Evolutionary conservation across 1,284 basidiomycete genomes (phyloP).

Genomic region (Cyathus olla): DNA sequence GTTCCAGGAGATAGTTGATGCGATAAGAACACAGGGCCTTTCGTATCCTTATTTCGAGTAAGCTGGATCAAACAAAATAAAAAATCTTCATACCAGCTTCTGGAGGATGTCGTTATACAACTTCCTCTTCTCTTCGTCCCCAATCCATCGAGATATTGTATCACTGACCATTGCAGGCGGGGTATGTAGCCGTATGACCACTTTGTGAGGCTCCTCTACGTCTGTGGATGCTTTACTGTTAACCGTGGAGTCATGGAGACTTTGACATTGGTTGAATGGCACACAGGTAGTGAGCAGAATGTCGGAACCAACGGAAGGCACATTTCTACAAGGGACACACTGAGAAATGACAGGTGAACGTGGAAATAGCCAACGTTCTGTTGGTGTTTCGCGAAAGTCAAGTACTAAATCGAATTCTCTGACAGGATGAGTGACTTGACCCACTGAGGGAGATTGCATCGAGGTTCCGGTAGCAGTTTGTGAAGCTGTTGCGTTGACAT

Average conservation of each 20-base stretch:
- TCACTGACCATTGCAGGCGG: slow-evolving; percentile 62
- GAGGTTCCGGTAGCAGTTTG: slow-evolving; percentile 12
- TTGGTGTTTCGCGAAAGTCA: slow-evolving; percentile 71
- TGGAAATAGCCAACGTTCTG: slow-evolving; percentile 74
- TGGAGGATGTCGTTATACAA: slow-evolving; percentile 51
- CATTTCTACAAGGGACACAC: slow-evolving; percentile 21
- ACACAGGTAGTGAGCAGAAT: slow-evolving; percentile 51
- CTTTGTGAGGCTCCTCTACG: no score
- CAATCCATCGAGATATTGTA: slow-evolving; percentile 66
- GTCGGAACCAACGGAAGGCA: slow-evolving; percentile 33
- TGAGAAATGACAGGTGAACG: slow-evolving; percentile 65
- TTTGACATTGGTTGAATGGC: slow-evolving; percentile 30
- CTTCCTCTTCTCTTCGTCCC: slow-evolving; percentile 59
- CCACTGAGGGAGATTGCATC: slow-evolving; percentile 8
- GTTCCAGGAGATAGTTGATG: slow-evolving; percentile 67
- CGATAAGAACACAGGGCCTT: slow-evolving; percentile 61
- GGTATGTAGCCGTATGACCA: slow-evolving; percentile 53
- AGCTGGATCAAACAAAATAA: no score
- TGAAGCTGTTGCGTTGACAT: no score
- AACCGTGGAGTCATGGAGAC: no score
- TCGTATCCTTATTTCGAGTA: no score
- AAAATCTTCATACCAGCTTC: slow-evolving; percentile 47
- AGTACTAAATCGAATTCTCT: slow-evolving; percentile 76
- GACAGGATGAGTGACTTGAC: slow-evolving; percentile 29
- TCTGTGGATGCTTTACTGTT: background rate